Evolutionary conservation across 148 eudicot genomes (phyloP), one percentile per base, ranked within the genome.

Genomic region (Rhododendron molle): DNA sequence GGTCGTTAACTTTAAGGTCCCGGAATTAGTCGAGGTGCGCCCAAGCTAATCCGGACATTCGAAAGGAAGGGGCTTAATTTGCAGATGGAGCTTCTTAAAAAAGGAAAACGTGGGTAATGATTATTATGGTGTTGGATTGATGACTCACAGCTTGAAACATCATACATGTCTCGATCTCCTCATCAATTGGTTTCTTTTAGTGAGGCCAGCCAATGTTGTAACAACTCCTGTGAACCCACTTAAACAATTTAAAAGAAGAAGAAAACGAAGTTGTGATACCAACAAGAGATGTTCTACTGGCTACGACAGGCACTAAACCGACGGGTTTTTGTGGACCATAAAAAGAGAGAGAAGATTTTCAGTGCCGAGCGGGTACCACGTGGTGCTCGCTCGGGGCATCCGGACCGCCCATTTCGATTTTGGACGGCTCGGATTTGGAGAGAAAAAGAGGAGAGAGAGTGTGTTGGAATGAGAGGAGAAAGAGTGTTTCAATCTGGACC

Each of bases 1-100:
- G 9, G 0, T 21, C 7, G 14, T 58, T 58, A 20, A 21, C 0
- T 20, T 58, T 1, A 1, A 1, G 0, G 0, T 5, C 2, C 0
- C n/a, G 7, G 0, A 20, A 58, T 58, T 58, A 20, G 0, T 58
- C 0, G 9, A 20, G 10, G 9, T 58, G 26, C 2, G 2, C 0
- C 7, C n/a, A 56, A 56, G 8, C 3, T 20, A 15, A 58, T 3
- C 1, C 0, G 7, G 1, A 21, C 1, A 54, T 54, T 7, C 21
- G 0, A 21, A 62, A 21, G 30, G 11, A n/a, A n/a, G 28, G 7
- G 1, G 7, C 44, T 40, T 62, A 10, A 28, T 62, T 23, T 21
- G 71, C 28, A 23, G 12, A 21, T 62, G 30, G 28, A 62, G 71
- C 71, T 62, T 62, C 71, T 23, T 21, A 62, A n/a, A 23, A 1